Evolutionary conservation across 192 early-diverging fungal species (phyloP).

Genomic region (Coemansia sp.): DNA sequence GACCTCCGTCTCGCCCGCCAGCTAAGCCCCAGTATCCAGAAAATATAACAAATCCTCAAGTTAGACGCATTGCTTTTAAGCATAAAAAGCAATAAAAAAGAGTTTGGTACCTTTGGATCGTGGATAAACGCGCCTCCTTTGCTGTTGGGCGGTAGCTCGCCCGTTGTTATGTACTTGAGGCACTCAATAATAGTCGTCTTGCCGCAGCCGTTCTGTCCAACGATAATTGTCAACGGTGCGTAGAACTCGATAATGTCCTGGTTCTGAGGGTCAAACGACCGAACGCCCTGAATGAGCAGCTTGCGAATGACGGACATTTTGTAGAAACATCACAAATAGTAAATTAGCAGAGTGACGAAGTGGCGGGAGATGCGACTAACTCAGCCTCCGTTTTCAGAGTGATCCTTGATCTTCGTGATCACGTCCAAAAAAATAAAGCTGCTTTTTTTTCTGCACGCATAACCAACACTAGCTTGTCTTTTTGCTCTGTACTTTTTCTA

Average conservation of each 20-base stretch:
- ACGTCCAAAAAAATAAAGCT: background rate
- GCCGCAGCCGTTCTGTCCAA: constrained; percentile 93
- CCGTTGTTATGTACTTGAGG: constrained; percentile 93
- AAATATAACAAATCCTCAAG: background rate
- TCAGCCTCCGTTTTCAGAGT: background rate
- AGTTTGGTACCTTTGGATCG: constrained; percentile 76
- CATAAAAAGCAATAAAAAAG: background rate
- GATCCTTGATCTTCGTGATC: background rate
- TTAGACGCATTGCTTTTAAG: background rate
- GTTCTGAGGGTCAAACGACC: constrained; percentile 83
- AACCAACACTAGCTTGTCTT: background rate
- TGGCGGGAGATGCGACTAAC: background rate
- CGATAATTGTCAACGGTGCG: constrained; percentile 90
- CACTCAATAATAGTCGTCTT: constrained; percentile 99
- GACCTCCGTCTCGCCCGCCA: constrained; percentile 73
- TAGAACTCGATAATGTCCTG: constrained; percentile 78
- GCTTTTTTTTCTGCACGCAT: constrained; percentile 3
- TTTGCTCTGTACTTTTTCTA: background rate
- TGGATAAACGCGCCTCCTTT: constrained; percentile 90
- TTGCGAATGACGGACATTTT: constrained; percentile 67
- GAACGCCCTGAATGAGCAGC: constrained; percentile 80
- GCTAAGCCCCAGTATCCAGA: constrained; percentile 18
- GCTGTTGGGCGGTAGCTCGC: constrained; percentile 83
- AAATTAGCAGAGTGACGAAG: background rate
- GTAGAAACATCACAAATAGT: background rate